A percentile compares a stretch with the other conserved stretches of the same genome.
phyloP scores from a whole-genome alignment of 2,329 filamentous ascomycete species.

The Epichloe gansuensis region DNA sequence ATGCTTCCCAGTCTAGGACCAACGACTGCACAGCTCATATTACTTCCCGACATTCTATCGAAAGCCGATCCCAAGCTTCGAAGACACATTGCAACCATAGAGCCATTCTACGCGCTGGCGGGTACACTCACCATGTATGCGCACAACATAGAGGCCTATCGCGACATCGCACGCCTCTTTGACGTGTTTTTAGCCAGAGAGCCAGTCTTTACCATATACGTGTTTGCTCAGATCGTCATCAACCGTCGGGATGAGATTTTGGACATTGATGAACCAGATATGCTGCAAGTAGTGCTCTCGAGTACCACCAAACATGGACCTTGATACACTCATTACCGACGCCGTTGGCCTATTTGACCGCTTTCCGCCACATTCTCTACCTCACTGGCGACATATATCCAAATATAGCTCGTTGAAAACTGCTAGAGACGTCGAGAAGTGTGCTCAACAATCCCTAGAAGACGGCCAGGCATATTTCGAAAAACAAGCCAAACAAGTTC shows the following conservation, averaged over 20 bases:
- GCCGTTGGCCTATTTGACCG: constrained; percentile 51
- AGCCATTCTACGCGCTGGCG: constrained; percentile 88
- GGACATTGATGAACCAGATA: constrained; percentile 82
- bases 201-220: constrained; percentile 79
- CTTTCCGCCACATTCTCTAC: constrained; percentile 62
- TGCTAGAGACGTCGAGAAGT: constrained; percentile 40
- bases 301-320: constrained; percentile 71
- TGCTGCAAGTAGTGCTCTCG: constrained; percentile 78
- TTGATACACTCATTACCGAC: constrained; percentile 62
- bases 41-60: constrained; percentile 72
- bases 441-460: constrained; percentile 43
- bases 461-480: constrained; percentile 59
- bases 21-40: constrained; percentile 70
- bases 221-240: constrained; percentile 82
- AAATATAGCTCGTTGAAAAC: constrained; percentile 75
- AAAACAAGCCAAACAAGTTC: constrained; percentile 60
- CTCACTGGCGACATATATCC: constrained; percentile 62
- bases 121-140: constrained; percentile 93
- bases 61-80: constrained; percentile 60
- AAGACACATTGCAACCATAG: constrained; percentile 60
- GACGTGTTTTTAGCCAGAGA: constrained; percentile 82
- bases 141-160: constrained; percentile 85
- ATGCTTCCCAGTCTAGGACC: constrained; percentile 84
- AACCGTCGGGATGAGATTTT: constrained; percentile 75
- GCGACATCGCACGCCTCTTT: constrained; percentile 80